Evolutionary conservation across 106 monocot species (phyloP), one percentile per base, ranked within the genome.

Genomic region (Alisma plantagoaquatica): DNA sequence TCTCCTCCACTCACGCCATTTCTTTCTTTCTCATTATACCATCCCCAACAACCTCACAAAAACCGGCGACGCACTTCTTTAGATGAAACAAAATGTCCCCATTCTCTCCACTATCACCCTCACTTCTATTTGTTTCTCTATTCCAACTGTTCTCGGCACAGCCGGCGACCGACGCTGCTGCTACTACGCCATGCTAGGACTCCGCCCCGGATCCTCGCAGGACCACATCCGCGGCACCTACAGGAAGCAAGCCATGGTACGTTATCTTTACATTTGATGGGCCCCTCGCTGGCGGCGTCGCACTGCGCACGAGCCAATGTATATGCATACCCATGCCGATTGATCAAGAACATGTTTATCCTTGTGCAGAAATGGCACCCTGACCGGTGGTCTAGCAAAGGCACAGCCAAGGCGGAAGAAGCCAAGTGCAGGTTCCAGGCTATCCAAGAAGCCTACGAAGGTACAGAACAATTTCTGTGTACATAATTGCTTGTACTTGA

Each of bases 391-490:
- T 18, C 49, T 43, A 58, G 41, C 21, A 44, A 30, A 31, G 33
- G 41, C 35, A 21, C 3, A 1, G 19, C 12, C n/a, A 3, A 27
- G 18, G 64, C 57, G 18, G 72, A 52, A 23, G 72, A 72, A 35
- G 72, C 72, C 32, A 72, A 72, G 52, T 24, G 33, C 31, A 57
- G 53, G 38, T 72, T 72, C 65, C 72, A 72, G 44, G 46, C 38
- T 0, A 65, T 72, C 26, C 72, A 59, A 42, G 24, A 62, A 47
- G 62, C 62, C 27, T 62, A 62, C 35, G 10, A 62, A 62, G 62
- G 62, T 62, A 31, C n/a, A n/a, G n/a, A n/a, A 61, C 19, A 19
- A 24, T 9, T 50, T 23, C 25, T 50, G 21, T 14, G n/a, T 17
- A 46, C n/a, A 20, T 46, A 46, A 14, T 17, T 15, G 7, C 46